Conservation (phyloP, 192 early-diverging fungal species). For the Umbelopsis sp. region DNA sequence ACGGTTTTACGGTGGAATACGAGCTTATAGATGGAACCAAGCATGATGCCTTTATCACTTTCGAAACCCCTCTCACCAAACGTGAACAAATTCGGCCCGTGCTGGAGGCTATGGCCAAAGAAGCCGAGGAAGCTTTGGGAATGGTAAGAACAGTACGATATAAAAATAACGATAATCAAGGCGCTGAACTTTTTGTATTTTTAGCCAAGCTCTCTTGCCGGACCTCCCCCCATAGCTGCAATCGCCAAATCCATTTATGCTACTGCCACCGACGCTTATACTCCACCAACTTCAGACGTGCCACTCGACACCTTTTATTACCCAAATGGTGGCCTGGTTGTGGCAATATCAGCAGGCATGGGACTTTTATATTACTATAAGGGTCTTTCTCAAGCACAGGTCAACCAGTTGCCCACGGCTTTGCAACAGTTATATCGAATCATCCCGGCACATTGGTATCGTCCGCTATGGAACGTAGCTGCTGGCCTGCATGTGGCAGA, state of each 20-base stretch:
- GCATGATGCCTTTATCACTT: slow-evolving; percentile 32
- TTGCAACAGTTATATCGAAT: not conserved
- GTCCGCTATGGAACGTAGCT: not conserved
- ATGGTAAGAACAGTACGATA: slow-evolving; percentile 35
- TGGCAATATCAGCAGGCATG: not conserved
- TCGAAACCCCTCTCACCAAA: slow-evolving; percentile 32
- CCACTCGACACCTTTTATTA: slow-evolving; percentile 32
- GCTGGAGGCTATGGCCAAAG: slow-evolving; percentile 49
- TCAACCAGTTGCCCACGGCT: not conserved
- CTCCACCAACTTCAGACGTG: not conserved
- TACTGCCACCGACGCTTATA: slow-evolving; percentile 27
- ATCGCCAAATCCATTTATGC: slow-evolving; percentile 34
- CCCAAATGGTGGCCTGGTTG: not conserved
- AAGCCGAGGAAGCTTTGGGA: slow-evolving; percentile 46
- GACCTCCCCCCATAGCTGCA: slow-evolving; percentile 41
- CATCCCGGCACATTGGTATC: not conserved
- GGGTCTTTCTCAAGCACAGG: slow-evolving; percentile 1
- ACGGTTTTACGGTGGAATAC: slow-evolving; percentile 35
- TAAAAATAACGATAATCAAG: not conserved
- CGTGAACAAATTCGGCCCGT: slow-evolving; percentile 47
- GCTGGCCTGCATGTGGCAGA: slow-evolving; percentile 34
- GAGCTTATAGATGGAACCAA: slow-evolving; percentile 22
- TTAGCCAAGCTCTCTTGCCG: slow-evolving; percentile 38
- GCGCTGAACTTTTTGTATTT: not conserved
- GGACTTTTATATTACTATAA: slow-evolving; percentile 12